These are phyloP conservation scores for Meripilus lineatus DNA, from an alignment of 1,284 basidiomycete genomes.

Conservation along the genomic window DNA sequence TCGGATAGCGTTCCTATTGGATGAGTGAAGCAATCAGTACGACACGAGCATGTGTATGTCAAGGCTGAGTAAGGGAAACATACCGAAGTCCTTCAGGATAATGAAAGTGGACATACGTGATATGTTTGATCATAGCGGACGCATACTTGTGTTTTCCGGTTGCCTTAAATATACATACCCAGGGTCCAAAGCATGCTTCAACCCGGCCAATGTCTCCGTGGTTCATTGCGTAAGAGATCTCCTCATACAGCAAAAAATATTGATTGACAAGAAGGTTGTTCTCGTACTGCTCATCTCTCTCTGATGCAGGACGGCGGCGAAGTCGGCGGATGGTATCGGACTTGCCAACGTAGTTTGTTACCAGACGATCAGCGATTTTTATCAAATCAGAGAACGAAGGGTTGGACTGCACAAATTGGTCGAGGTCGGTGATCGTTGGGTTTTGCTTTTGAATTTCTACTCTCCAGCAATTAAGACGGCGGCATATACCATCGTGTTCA, in stretches of 20 bases:
- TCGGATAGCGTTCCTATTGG: background rate
- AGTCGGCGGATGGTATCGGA: background rate
- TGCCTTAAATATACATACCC: conserved; percentile 27
- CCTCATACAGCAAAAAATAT: conserved; percentile 30
- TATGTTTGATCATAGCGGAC: conserved; percentile 17
- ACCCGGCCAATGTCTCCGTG: conserved; percentile 32
- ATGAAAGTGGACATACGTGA: background rate
- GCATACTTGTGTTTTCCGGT: conserved; percentile 35
- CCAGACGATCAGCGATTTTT: conserved; percentile 16
- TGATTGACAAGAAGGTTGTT: conserved; percentile 25
- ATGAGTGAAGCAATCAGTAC: background rate
- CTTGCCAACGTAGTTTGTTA: conserved; percentile 15
- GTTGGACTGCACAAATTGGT: conserved; percentile 16
- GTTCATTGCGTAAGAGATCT: conserved; percentile 28
- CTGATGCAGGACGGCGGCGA: background rate
- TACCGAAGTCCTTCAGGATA: background rate
- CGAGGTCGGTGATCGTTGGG: conserved; percentile 8
- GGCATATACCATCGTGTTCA: background rate
- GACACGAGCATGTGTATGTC: too few relatives aligned
- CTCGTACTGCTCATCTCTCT: conserved; percentile 20
- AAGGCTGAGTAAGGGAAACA: background rate
- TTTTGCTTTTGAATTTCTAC: conserved; percentile 7
- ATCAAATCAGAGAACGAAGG: conserved; percentile 18
- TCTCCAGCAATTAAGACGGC: conserved; percentile 14
- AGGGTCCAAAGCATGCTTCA: conserved; percentile 23